A percentile compares a stretch with the other conserved stretches of the same genome.
Conservation (phyloP, 2,329 filamentous ascomycete species). For the Penicillium sclerotiorum region DNA sequence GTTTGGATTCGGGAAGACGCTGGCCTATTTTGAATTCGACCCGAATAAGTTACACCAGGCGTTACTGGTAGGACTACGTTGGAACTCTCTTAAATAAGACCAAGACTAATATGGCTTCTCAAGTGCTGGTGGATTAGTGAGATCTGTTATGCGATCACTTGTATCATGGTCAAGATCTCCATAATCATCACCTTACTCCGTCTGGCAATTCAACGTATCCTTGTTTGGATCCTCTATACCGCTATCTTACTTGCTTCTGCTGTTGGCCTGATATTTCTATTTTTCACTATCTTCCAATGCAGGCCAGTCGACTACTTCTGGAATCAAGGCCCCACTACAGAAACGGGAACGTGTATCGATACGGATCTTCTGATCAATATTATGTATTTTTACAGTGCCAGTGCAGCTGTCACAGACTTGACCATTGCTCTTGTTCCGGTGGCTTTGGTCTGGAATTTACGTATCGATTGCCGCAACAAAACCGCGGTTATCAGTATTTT, state of each 20-base stretch:
- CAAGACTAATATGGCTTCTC: no score
- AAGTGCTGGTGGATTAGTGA: slow-evolving; percentile 53
- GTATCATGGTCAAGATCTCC: slow-evolving; percentile 48
- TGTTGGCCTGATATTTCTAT: slow-evolving; percentile 43
- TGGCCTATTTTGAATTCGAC: no score
- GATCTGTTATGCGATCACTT: slow-evolving; percentile 49
- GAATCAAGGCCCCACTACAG: slow-evolving; percentile 8
- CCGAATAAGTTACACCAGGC: not conserved
- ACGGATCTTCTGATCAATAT: slow-evolving; percentile 11
- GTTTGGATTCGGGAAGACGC: no score
- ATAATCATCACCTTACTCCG: slow-evolving; percentile 54
- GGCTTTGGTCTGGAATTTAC: slow-evolving; percentile 23
- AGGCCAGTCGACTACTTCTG: slow-evolving; percentile 1
- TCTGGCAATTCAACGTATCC: slow-evolving; percentile 44
- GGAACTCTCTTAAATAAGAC: not conserved
- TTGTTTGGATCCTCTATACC: slow-evolving; percentile 47
- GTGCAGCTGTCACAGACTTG: slow-evolving; percentile 18
- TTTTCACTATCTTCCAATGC: slow-evolving; percentile 2
- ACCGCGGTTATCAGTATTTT: slow-evolving; percentile 19
- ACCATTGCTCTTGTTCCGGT: slow-evolving; percentile 23
- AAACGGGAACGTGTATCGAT: slow-evolving; percentile 8
- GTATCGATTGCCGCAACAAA: slow-evolving; percentile 23
- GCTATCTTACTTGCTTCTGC: slow-evolving; percentile 44
- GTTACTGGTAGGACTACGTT: not conserved
- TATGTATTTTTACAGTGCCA: slow-evolving; percentile 24